Evolutionary conservation across 495 filamentous ascomycete species (phyloP), one percentile per base, ranked within the genome.

Genomic region (Penicillium bialowiezense): DNA sequence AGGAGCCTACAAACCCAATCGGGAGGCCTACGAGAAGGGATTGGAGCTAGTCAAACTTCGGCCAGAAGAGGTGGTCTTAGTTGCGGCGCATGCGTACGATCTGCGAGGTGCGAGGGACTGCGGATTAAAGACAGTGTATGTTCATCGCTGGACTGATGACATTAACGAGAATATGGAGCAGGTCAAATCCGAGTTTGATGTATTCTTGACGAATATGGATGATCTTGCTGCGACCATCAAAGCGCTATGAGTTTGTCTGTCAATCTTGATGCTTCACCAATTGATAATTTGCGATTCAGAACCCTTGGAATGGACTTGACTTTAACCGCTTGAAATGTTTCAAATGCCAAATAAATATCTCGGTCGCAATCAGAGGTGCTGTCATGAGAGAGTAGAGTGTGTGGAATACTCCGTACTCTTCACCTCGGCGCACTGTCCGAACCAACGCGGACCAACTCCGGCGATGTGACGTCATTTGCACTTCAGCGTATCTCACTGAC

Each of bases 1-100:
- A 3, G 73, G 74, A 3, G 53, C 72, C 3, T 72, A 74, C 37
- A 75, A 79, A 52, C 78, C 78, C 1, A 64, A 61, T 28, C 64
- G 58, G 12, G 69, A 73, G 32, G 65, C 57, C 26, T 81, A 80
- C 59, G 32, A 58, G 17, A 77, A 72, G 51, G 74, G 63, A 5
- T 57, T 79, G 32, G 39, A 70, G 29, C 53, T 77, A 18, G 60
- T 80, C 8, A 66, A 70, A 42, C 51, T 72, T 10, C 48, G 54
- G 23, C 69, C 75, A 0, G 64, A 74, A 15, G 70, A 82, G 52
- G 67, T 66, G n/a, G 74, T 79, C 3, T 60, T 73, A 62, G 76
- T 80, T 12, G 78, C 77, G 9, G 77, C 77, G 24, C 76, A 81
- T 65, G 76, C 75, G 13, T 80, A 75, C 60, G 78, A 80, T 52